These are phyloP conservation scores for Solanum aculeatissimum DNA, from an alignment of 305 asterid species.

Conservation along the genomic window DNA sequence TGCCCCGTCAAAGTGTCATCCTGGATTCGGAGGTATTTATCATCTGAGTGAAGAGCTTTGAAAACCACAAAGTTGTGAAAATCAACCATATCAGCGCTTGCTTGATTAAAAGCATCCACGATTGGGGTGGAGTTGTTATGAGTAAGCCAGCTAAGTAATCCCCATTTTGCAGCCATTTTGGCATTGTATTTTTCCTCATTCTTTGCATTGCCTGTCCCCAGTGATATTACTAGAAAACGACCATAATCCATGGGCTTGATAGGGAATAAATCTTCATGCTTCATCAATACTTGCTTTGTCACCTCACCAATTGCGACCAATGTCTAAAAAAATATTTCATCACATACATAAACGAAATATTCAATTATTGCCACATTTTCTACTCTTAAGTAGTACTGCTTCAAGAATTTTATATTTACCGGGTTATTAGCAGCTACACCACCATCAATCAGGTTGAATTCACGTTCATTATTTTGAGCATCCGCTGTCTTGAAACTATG, in stretches of 20 bases:
- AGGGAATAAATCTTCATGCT: conserved; percentile 21
- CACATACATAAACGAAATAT: background rate
- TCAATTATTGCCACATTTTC: background rate
- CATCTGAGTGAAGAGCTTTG: conserved; percentile 30
- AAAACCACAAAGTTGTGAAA: conserved; percentile 33
- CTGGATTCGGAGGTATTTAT: conserved; percentile 49
- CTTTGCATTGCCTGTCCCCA: conserved; percentile 37
- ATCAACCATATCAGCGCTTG: conserved; percentile 46
- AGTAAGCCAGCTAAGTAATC: conserved; percentile 38
- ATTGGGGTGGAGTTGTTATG: conserved; percentile 27
- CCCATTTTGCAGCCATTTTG: conserved; percentile 33
- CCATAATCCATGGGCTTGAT: conserved; percentile 25
- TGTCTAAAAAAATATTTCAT: conserved; percentile 16
- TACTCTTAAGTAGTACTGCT: background rate
- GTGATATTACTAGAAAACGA: conserved; percentile 33
- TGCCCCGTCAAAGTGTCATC: conserved; percentile 32
- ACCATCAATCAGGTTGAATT: conserved; percentile 57
- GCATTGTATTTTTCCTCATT: conserved; percentile 25
- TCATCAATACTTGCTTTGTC: conserved; percentile 15
- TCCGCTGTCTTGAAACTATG: conserved; percentile 29
- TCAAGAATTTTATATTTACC: conserved; percentile 10
- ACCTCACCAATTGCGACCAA: conserved; percentile 38
- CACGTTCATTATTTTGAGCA: conserved; percentile 8
- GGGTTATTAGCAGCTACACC: conserved; percentile 52
- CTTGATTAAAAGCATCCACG: conserved; percentile 19